Conservation (phyloP, 2,329 filamentous ascomycete genomes). For the Venturia oleaginea region DNA sequence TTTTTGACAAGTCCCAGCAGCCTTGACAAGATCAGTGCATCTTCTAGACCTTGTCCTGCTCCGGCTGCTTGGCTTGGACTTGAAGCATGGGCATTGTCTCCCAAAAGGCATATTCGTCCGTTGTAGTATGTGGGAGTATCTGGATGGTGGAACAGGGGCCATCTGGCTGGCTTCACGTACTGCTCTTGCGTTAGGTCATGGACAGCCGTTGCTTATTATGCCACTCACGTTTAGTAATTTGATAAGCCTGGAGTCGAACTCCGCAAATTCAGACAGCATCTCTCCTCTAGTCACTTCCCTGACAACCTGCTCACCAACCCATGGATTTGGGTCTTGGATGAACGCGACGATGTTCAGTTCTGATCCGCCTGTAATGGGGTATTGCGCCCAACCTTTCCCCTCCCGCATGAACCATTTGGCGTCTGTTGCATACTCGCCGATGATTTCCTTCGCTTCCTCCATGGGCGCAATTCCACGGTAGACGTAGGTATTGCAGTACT, state of each 20-base stretch:
- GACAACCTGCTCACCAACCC: constrained; percentile 16
- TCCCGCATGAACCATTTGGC: constrained; percentile 5
- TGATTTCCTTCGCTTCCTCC: neutral
- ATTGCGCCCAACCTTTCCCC: neutral
- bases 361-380: constrained; percentile 7
- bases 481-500: constrained; percentile 12
- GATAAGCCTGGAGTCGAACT: constrained; percentile 9
- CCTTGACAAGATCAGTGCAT: constrained; percentile 20
- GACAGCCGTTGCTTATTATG: constrained; percentile 16
- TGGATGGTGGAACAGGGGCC: constrained; percentile 48
- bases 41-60: constrained; percentile 31
- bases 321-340: constrained; percentile 14
- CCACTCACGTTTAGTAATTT: constrained; percentile 20
- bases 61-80: constrained; percentile 31
- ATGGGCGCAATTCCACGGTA: constrained; percentile 11
- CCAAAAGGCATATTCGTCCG: constrained; percentile 25
- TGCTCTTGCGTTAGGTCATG: constrained; percentile 16
- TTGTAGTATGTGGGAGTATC: constrained; percentile 38
- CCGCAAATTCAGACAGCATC: constrained; percentile 17
- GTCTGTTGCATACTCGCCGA: constrained; percentile 5
- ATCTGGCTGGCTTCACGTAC: constrained; percentile 33
- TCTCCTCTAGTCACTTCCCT: constrained; percentile 17
- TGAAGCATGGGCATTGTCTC: constrained; percentile 32
- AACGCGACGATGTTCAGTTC: constrained; percentile 14
- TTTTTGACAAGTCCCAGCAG: constrained; percentile 7